Evolutionary conservation across 208 protist species (phyloP).

Genomic region (Strigomonas culicis): DNA sequence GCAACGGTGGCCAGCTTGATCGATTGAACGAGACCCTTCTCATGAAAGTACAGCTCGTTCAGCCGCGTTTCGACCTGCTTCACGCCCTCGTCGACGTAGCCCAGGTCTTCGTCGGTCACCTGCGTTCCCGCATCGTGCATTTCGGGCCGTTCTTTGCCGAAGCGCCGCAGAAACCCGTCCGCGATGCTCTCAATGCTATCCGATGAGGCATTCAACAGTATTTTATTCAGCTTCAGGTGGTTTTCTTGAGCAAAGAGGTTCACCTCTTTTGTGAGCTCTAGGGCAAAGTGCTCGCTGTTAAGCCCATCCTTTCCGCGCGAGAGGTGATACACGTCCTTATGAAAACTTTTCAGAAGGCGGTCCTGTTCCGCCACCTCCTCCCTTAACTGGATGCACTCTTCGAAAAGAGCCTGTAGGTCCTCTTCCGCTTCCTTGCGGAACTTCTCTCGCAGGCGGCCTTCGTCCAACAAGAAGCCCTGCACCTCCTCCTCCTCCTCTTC

Average conservation of each 20-base stretch:
- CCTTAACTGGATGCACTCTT: slow-evolving; percentile 33
- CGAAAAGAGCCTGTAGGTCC: slow-evolving; percentile 49
- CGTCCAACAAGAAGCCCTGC: slow-evolving; percentile 39
- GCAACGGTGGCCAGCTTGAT: slow-evolving; percentile 61
- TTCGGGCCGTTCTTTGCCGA: slow-evolving; percentile 30
- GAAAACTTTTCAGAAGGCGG: slow-evolving; percentile 35
- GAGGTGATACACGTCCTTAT: slow-evolving; percentile 48
- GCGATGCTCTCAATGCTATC: slow-evolving; percentile 26
- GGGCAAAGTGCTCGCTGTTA: slow-evolving; percentile 56
- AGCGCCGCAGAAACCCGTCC: slow-evolving; percentile 53
- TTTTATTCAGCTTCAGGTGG: slow-evolving; percentile 18
- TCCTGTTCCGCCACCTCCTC: slow-evolving; percentile 39
- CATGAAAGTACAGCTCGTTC: slow-evolving; percentile 67
- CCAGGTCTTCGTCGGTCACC: slow-evolving; percentile 65
- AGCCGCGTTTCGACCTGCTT: slow-evolving; percentile 52
- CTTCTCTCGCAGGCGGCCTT: slow-evolving; percentile 32
- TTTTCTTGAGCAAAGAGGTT: slow-evolving; percentile 55
- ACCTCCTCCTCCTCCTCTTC: slow-evolving; percentile 23
- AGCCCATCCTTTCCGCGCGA: slow-evolving; percentile 30
- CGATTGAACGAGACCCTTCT: slow-evolving; percentile 46
- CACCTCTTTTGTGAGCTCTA: slow-evolving; percentile 64
- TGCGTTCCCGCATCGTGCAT: slow-evolving; percentile 54
- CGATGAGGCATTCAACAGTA: slow-evolving; percentile 6
- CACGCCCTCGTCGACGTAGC: slow-evolving; percentile 64
- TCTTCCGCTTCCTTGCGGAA: slow-evolving; percentile 61